Evolutionary conservation across 202 grass and related monocot species (phyloP).

Genomic region (Schoenoplectus tabernaemontani): DNA sequence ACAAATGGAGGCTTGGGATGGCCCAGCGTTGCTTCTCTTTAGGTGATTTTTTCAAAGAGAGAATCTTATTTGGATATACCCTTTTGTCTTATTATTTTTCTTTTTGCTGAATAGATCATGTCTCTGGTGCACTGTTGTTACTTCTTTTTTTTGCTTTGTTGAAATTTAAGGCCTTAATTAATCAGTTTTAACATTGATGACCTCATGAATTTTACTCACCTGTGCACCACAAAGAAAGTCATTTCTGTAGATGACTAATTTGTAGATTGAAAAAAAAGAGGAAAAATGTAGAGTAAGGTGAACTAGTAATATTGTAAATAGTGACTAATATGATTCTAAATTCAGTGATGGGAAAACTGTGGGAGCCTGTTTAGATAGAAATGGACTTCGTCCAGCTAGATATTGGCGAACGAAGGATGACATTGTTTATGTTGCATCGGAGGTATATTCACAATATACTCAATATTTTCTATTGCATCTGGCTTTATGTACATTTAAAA

Average conservation of each 20-base stretch:
- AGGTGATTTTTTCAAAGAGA: constrained; percentile 45
- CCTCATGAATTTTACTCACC: constrained; percentile 2
- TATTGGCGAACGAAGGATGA: constrained; percentile 98
- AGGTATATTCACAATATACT: constrained; percentile 53
- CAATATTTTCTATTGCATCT: neutral
- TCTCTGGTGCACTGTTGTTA: too few relatives aligned
- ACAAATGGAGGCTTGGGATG: constrained; percentile 99
- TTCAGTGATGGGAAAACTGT: constrained; percentile 94
- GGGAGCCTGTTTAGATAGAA: constrained; percentile 91
- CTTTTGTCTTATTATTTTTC: constrained; percentile 20
- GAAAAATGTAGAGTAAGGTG: neutral
- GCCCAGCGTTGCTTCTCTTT: constrained; percentile 94
- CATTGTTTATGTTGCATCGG: constrained; percentile 99
- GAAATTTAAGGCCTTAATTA: constrained; percentile 21
- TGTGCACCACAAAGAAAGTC: neutral
- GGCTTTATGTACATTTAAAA: constrained; percentile 5
- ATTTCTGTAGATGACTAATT: neutral
- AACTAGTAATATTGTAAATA: neutral
- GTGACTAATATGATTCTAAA: constrained; percentile 1
- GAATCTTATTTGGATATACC: constrained; percentile 1
- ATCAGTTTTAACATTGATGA: neutral
- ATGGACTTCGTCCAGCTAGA: constrained; percentile 97
- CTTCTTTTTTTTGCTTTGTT: constrained; percentile 22
- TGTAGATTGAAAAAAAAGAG: neutral
- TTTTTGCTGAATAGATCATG: too few relatives aligned